Conservation (phyloP, 768 basidiomycete species). For the Piloderma croceum region DNA sequence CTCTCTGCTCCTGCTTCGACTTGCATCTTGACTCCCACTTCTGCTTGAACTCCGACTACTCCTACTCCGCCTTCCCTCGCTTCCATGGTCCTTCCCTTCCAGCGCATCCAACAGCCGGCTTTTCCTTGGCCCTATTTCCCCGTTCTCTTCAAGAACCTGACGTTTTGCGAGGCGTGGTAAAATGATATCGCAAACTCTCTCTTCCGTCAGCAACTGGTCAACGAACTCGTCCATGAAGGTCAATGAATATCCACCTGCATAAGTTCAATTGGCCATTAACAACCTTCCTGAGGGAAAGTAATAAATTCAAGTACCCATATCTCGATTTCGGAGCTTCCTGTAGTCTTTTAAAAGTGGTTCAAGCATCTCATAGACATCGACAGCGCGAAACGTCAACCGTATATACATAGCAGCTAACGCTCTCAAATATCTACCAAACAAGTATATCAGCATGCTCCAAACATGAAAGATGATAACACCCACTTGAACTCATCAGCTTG, state of each 20-base stretch:
- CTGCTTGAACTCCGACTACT: constrained; percentile 30
- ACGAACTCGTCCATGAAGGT: constrained; percentile 92
- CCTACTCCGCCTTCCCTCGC: constrained; percentile 35
- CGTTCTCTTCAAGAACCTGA: constrained; percentile 83
- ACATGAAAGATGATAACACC: constrained; percentile 22
- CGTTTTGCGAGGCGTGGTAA: constrained; percentile 85
- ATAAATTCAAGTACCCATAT: constrained; percentile 57
- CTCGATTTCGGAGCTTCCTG: constrained; percentile 76
- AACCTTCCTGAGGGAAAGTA: neutral
- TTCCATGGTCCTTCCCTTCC: constrained; percentile 61
- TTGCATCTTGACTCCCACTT: constrained; percentile 21
- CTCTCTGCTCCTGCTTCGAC: constrained; percentile 26
- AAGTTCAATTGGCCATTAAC: neutral
- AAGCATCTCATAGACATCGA: constrained; percentile 87
- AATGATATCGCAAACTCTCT: constrained; percentile 95
- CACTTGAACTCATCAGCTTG: constrained; percentile 98
- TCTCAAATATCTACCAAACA: constrained; percentile 70
- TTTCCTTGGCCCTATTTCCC: constrained; percentile 80
- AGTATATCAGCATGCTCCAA: neutral
- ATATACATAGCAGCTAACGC: constrained; percentile 92
- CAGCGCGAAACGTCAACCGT: constrained; percentile 87
- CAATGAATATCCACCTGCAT: constrained; percentile 77
- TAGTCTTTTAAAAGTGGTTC: constrained; percentile 95
- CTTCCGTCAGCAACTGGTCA: constrained; percentile 76
- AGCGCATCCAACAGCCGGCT: constrained; percentile 85